These are phyloP conservation scores for Pyropia haitanensis DNA, from an alignment of 23 red algal species.

Conservation along the genomic window DNA sequence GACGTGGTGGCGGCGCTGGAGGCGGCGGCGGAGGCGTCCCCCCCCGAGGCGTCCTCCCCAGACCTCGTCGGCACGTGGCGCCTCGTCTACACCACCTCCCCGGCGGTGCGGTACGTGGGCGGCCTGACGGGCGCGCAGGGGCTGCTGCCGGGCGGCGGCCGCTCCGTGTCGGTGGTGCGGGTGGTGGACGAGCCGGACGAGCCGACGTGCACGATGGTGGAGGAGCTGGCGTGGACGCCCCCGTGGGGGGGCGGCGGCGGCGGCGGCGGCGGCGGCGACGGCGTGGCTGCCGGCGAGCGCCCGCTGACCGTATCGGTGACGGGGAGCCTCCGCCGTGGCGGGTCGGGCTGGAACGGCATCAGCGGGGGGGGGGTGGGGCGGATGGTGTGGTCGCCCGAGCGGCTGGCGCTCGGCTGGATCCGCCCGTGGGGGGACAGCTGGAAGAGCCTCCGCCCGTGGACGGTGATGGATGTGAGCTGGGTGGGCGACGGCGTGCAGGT, in stretches of 20 bases:
- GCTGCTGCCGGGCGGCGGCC: conserved; percentile 16
- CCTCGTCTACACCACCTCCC: conserved; percentile 32
- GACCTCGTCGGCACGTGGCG: conserved; percentile 26
- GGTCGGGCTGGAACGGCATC: conserved; percentile 12
- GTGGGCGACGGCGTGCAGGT: conserved; percentile 37
- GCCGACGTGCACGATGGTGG: conserved; percentile 21
- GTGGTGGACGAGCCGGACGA: conserved; percentile 30
- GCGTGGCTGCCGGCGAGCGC: too few relatives aligned
- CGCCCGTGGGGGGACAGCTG: conserved; percentile 47
- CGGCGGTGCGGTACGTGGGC: conserved; percentile 37
- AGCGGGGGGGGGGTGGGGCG: conserved; percentile 13
- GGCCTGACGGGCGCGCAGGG: conserved; percentile 42
- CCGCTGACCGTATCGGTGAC: conserved; percentile 7
- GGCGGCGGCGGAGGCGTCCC: too few relatives aligned
- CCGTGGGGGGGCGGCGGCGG: conserved; percentile 11
- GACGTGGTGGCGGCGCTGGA: too few relatives aligned
- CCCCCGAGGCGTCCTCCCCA: neutral
- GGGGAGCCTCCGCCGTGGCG: conserved; percentile 17
- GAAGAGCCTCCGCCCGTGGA: conserved; percentile 53
- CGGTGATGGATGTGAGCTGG: conserved; percentile 44
- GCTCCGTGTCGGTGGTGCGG: neutral
- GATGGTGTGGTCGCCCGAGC: conserved; percentile 43
- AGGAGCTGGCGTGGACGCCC: conserved; percentile 20
- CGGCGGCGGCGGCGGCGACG: too few relatives aligned
- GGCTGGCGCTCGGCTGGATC: conserved; percentile 15